These are phyloP conservation scores for Amborella trichopoda DNA, from an alignment of 164 flowering plant genomes.

Conservation along the genomic window DNA sequence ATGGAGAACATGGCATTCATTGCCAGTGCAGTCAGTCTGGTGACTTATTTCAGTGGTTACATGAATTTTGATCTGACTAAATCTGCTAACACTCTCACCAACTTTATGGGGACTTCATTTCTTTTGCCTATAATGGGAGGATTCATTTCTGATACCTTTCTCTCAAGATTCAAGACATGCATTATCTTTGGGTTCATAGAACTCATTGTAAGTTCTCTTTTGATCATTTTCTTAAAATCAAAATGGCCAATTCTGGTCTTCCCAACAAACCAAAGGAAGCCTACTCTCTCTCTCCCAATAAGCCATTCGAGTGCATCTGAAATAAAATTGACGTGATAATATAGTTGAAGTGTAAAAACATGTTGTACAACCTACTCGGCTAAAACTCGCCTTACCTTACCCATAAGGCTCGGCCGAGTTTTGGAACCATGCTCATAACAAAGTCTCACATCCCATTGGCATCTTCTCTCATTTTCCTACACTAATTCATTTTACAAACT, in stretches of 20 bases:
- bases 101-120: slow-evolving; percentile 62
- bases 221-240: background rate
- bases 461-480: background rate
- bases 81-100: slow-evolving; percentile 56
- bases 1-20: slow-evolving; percentile 71
- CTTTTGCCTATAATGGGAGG: slow-evolving; percentile 55
- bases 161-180: slow-evolving; percentile 54
- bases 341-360: background rate
- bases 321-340: background rate
- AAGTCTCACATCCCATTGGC: background rate
- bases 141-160: slow-evolving; percentile 54
- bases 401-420: background rate
- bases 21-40: slow-evolving; percentile 39
- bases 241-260: background rate
- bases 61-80: slow-evolving; percentile 66
- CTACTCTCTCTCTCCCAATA: no score
- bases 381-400: background rate
- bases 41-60: slow-evolving; percentile 53
- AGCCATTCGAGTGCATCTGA: no score
- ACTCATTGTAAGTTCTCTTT: slow-evolving; percentile 25
- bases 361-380: background rate
- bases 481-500: background rate
- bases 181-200: slow-evolving; percentile 47
- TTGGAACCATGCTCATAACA: background rate
- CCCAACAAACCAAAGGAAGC: background rate